Conservation (phyloP, 768 basidiomycete species). For the Termitomyces sp. region DNA sequence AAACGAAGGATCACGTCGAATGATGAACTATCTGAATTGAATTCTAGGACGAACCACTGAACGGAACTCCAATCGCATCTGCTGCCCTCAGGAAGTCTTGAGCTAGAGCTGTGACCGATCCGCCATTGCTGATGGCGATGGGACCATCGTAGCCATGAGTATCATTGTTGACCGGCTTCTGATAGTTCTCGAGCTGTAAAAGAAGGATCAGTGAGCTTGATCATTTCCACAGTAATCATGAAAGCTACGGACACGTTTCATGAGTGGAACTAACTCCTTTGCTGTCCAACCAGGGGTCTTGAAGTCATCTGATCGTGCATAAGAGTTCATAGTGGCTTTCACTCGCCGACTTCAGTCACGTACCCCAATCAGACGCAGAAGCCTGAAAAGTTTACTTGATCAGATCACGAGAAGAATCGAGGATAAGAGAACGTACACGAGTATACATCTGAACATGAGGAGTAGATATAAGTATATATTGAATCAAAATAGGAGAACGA, state of each 20-base stretch:
- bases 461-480: neutral
- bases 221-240: neutral
- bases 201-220: neutral
- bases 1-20: neutral
- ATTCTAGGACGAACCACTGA: slow-evolving; percentile 45
- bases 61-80: slow-evolving; percentile 59
- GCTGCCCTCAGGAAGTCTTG: slow-evolving; percentile 68
- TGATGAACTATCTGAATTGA: neutral
- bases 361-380: slow-evolving; percentile 70
- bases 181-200: slow-evolving; percentile 67
- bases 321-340: neutral
- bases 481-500: neutral
- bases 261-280: slow-evolving; percentile 64
- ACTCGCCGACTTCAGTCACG: slow-evolving; percentile 9
- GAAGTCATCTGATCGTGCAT: slow-evolving; percentile 54
- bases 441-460: slow-evolving; percentile 60
- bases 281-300: slow-evolving; percentile 68
- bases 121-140: slow-evolving; percentile 72
- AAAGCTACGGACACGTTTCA: slow-evolving; percentile 51
- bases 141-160: slow-evolving; percentile 71
- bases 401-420: neutral
- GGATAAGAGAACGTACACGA: slow-evolving; percentile 31
- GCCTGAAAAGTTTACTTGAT: slow-evolving; percentile 33
- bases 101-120: slow-evolving; percentile 57
- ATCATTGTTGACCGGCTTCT: slow-evolving; percentile 65